phyloP scores from a whole-genome alignment of 768 basidiomycete species.

The Psilocybe cubensis region DNA sequence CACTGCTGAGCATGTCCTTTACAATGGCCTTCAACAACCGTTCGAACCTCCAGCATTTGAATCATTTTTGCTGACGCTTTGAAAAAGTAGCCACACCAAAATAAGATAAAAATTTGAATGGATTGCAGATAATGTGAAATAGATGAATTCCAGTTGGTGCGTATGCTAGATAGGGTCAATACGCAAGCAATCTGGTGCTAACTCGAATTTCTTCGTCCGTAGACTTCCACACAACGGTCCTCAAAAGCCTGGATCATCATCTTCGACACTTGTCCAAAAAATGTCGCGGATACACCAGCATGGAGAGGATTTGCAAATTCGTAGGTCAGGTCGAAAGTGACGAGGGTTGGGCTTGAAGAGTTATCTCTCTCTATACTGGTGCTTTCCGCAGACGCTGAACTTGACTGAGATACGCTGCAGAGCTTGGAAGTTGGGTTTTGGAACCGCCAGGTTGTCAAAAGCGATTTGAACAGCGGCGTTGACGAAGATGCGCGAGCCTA shows the following conservation, averaged over 20 bases:
- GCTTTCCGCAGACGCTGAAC: background rate
- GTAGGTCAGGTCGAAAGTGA: conserved; percentile 84
- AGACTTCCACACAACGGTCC: conserved; percentile 74
- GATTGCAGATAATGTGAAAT: too few relatives aligned
- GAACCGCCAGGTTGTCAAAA: conserved; percentile 30
- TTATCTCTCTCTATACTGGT: conserved; percentile 9
- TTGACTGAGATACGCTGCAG: background rate
- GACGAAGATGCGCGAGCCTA: conserved; percentile 28
- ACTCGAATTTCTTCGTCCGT: conserved; percentile 47
- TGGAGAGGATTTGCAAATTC: conserved; percentile 88
- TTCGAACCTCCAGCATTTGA: too few relatives aligned
- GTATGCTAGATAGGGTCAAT: background rate
- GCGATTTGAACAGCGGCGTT: conserved; percentile 24
- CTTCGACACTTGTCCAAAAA: conserved; percentile 86
- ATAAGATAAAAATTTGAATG: too few relatives aligned
- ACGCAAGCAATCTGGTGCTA: background rate
- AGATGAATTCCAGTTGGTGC: too few relatives aligned
- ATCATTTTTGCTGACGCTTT: too few relatives aligned
- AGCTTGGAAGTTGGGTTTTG: conserved; percentile 6
- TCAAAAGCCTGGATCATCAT: conserved; percentile 96
- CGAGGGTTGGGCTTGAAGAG: conserved; percentile 63
- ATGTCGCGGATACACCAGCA: conserved; percentile 78
- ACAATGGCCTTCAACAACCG: too few relatives aligned
- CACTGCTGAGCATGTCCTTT: too few relatives aligned
- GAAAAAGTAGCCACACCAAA: too few relatives aligned